Percentiles rank a stretch among this genome's conserved stretches.
Evolutionary conservation across 2,329 filamentous ascomycete genomes (phyloP).

Genomic region (Albifimbria verrucaria): DNA sequence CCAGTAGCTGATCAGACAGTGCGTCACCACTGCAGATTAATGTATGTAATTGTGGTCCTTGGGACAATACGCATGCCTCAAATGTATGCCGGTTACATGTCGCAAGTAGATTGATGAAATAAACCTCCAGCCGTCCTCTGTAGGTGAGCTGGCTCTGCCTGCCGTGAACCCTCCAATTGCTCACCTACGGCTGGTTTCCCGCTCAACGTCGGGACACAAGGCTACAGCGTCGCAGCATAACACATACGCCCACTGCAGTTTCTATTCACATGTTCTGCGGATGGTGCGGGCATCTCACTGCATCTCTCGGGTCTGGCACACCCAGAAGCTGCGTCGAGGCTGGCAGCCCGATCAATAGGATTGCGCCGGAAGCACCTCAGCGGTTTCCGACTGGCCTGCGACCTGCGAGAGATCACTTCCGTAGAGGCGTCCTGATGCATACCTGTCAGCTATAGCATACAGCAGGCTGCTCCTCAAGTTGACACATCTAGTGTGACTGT

Average conservation of each 20-base stretch:
- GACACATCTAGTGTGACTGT: not conserved
- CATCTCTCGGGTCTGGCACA: not conserved
- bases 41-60: no score
- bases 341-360: not conserved
- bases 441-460: not conserved
- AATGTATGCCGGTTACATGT: no score
- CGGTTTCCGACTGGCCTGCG: not conserved
- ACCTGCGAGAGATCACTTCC: not conserved
- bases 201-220: not conserved
- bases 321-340: not conserved
- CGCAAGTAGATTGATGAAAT: no score
- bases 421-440: not conserved
- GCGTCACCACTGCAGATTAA: no score
- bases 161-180: not conserved
- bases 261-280: conserved; percentile 1
- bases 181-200: not conserved
- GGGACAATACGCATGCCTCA: no score
- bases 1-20: no score
- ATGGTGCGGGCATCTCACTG: not conserved
- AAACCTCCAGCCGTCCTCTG: not conserved
- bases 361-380: not conserved
- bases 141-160: not conserved
- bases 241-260: conserved; percentile 1
- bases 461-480: not conserved
- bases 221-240: not conserved